These are phyloP conservation scores for Solanum piurae DNA, from an alignment of 257 asterid genomes.

Conservation along the genomic window DNA sequence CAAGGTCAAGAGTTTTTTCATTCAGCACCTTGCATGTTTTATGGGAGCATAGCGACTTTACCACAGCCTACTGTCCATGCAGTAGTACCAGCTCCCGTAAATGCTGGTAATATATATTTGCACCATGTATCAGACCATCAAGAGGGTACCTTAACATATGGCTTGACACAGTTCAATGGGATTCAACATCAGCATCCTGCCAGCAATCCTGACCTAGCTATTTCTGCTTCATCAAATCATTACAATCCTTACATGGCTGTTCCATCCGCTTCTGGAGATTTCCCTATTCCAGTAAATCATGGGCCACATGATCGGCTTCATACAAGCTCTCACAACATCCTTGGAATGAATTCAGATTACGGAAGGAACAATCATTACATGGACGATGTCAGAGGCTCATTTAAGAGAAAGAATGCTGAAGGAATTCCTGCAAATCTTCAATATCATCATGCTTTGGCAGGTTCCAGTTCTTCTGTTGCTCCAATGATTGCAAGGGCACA, in stretches of 20 bases:
- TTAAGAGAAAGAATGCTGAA: constrained; percentile 59
- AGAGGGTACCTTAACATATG: constrained; percentile 38
- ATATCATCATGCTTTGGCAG: constrained; percentile 30
- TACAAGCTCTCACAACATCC: constrained; percentile 15
- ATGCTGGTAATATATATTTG: constrained; percentile 26
- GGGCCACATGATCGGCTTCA: constrained; percentile 39
- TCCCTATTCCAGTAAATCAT: constrained; percentile 46
- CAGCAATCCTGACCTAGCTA: constrained; percentile 27
- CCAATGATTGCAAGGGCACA: constrained; percentile 21
- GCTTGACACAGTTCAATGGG: constrained; percentile 35
- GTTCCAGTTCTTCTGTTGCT: constrained; percentile 56
- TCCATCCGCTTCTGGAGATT: constrained; percentile 45
- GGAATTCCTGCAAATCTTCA: constrained; percentile 30
- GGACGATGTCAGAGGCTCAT: constrained; percentile 40
- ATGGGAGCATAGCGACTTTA: constrained; percentile 35
- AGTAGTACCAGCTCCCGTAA: constrained; percentile 31
- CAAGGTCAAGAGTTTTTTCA: constrained; percentile 46
- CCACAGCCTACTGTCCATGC: constrained; percentile 48
- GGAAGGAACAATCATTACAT: constrained; percentile 30
- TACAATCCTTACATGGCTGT: constrained; percentile 55
- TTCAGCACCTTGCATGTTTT: constrained; percentile 55
- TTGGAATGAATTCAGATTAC: constrained; percentile 26
- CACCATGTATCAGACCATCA: constrained; percentile 51
- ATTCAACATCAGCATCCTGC: constrained; percentile 45
- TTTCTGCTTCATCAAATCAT: constrained; percentile 43